These are phyloP conservation scores for Rhododendron griersonianum DNA, from an alignment of 148 eudicot genomes.

Conservation along the genomic window DNA sequence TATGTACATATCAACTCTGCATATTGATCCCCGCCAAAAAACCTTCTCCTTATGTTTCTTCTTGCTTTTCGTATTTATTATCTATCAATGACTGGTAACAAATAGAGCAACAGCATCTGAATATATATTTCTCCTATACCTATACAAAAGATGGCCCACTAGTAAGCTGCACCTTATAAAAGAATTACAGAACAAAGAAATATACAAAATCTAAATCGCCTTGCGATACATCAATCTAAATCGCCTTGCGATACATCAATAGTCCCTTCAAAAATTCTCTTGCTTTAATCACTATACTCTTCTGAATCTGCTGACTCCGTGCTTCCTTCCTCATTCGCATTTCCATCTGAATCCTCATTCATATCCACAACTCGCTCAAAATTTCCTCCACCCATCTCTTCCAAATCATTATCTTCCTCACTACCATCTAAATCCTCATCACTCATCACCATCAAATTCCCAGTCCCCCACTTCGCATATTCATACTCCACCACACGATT, in stretches of 20 bases:
- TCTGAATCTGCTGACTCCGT: conserved; percentile 40
- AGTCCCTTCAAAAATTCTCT: not conserved
- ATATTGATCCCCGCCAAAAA: not conserved
- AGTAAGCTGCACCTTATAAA: not conserved
- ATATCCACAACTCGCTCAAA: conserved; percentile 26
- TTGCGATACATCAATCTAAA: not conserved
- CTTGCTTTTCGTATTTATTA: not conserved
- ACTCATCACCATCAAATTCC: conserved; percentile 29
- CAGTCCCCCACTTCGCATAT: conserved; percentile 41
- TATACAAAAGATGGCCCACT: not conserved
- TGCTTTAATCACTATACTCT: conserved; percentile 53
- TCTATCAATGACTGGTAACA: not conserved
- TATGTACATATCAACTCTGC: not conserved
- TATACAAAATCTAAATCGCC: not conserved
- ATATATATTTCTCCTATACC: not conserved
- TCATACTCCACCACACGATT: conserved; percentile 30
- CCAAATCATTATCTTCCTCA: conserved; percentile 27
- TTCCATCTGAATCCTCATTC: conserved; percentile 25
- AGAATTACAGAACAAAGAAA: not conserved
- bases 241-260: not conserved
- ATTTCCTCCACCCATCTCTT: conserved; percentile 31
- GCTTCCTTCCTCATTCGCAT: conserved; percentile 18
- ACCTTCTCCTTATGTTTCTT: not conserved
- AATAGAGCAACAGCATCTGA: not conserved
- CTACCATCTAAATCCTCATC: conserved; percentile 38